Evolutionary conservation across 805 yeast genomes (phyloP).

Genomic region (Lachancea fermentati): DNA sequence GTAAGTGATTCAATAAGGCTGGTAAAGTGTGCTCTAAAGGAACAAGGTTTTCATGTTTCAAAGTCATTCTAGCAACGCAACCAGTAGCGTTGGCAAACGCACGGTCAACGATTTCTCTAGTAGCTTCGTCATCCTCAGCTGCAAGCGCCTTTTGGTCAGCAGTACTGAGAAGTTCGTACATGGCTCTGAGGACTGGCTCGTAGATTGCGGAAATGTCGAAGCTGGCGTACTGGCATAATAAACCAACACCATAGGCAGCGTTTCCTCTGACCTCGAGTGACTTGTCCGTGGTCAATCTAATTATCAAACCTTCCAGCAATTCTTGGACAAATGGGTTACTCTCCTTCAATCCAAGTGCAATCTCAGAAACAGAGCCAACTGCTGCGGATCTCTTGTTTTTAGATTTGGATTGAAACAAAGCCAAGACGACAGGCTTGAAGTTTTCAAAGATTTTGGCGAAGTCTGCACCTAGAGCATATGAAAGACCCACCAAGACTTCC

Average conservation of each 20-base stretch:
- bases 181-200: slow-evolving; percentile 58
- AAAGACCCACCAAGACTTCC: slow-evolving; percentile 75
- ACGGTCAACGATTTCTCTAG: slow-evolving; percentile 73
- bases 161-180: slow-evolving; percentile 69
- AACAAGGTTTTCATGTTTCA: slow-evolving; percentile 63
- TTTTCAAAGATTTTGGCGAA: slow-evolving; percentile 67
- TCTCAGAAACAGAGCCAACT: slow-evolving; percentile 88
- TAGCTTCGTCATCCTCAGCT: slow-evolving; percentile 60
- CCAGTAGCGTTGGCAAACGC: slow-evolving; percentile 94
- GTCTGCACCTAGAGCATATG: slow-evolving; percentile 72
- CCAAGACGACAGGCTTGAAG: slow-evolving; percentile 58
- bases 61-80: slow-evolving; percentile 88
- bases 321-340: slow-evolving; percentile 63
- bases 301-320: slow-evolving; percentile 62
- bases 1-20: slow-evolving; percentile 67
- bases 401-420: slow-evolving; percentile 55
- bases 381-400: slow-evolving; percentile 75
- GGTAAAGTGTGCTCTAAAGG: slow-evolving; percentile 78
- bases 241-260: slow-evolving; percentile 94
- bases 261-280: slow-evolving; percentile 88
- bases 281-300: slow-evolving; percentile 65
- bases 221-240: slow-evolving; percentile 47
- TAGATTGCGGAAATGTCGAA: slow-evolving; percentile 57
- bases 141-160: slow-evolving; percentile 64
- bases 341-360: slow-evolving; percentile 66